Evolutionary conservation across 2,329 filamentous ascomycete genomes (phyloP), one percentile per base, ranked within the genome.

Genomic region (Neofusicoccum parvum): DNA sequence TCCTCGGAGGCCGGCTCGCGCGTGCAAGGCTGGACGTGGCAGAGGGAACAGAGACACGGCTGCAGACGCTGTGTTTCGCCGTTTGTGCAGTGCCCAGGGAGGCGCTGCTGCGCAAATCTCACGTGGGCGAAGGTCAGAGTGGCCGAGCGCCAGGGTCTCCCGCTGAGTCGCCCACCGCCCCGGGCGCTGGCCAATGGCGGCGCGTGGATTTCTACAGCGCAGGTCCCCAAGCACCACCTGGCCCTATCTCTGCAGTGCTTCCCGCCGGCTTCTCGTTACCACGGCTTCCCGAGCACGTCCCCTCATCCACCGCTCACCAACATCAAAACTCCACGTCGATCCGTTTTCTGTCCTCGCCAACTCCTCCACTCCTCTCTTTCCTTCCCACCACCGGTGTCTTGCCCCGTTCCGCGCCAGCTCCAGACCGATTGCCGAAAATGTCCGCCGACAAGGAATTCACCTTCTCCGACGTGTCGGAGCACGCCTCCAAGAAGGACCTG

Each of bases 401-500:
- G 9, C 62, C 17, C 41, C 50, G 20, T 5, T 14, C 37, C 27
- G 15, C 20, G 10, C 6, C 27, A 32, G 41, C 32, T 27, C 41
- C 49, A 49, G 41, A 48, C 34, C 15, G 23, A 14, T 23, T 23
- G 4, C 15, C 37, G 41, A 72, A 69, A 70, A 79, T 78, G 76
- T 66, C 65, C 39, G 72, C 75, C 69, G 53, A 73, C 70, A 75
- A 77, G 72, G 74, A 76, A 73, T 78, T 72, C 72, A 78, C 74
- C 69, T 79, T 77, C 75, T 77, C 76, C 48, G 76, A 79, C 65
- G 76, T 79, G 62, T 74, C 74, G 56, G 76, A 76, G 72, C 76
- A 79, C 72, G 70, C 69, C 67, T 74, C 76, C 66, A 97, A 97
- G 89, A 97, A 93, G 86, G 93, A 98, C 80, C 84, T 97, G 70